These are phyloP conservation scores for Arabidopsis hybrid DNA, from an alignment of 441 rosid genomes.

Conservation along the genomic window DNA sequence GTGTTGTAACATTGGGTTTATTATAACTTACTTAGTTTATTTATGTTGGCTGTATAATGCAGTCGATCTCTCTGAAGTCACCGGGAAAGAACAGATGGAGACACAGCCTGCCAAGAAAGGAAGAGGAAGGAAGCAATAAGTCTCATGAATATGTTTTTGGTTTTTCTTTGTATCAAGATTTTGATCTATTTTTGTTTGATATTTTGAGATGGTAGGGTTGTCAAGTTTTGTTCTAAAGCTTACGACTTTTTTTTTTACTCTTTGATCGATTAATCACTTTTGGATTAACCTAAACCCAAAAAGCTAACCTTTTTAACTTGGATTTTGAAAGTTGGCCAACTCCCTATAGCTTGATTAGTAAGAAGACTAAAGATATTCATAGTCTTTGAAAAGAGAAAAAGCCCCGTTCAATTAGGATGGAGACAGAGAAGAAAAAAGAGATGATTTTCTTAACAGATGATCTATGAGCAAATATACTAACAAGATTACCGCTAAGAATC, in stretches of 20 bases:
- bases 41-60: slow-evolving; percentile 38
- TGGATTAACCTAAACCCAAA: background rate
- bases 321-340: background rate
- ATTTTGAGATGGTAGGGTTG: slow-evolving; percentile 15
- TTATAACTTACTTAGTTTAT: background rate
- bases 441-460: too few species aligned
- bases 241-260: background rate
- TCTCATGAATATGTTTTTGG: slow-evolving; percentile 30
- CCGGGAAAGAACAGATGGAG: slow-evolving; percentile 80
- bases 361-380: too few species aligned
- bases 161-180: slow-evolving; percentile 28
- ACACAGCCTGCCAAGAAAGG: slow-evolving; percentile 83
- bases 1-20: background rate
- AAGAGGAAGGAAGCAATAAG: slow-evolving; percentile 88
- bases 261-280: background rate
- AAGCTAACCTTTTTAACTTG: background rate
- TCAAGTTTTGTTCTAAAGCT: slow-evolving; percentile 13
- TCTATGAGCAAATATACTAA: too few species aligned
- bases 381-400: too few species aligned
- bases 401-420: too few species aligned
- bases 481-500: too few species aligned
- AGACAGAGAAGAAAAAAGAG: too few species aligned
- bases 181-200: slow-evolving; percentile 28
- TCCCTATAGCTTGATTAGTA: too few species aligned
- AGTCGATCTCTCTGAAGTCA: slow-evolving; percentile 76